Base-by-base conservation (phyloP, 2,329 filamentous ascomycete genomes). In the Epichloe gansuensis region DNA sequence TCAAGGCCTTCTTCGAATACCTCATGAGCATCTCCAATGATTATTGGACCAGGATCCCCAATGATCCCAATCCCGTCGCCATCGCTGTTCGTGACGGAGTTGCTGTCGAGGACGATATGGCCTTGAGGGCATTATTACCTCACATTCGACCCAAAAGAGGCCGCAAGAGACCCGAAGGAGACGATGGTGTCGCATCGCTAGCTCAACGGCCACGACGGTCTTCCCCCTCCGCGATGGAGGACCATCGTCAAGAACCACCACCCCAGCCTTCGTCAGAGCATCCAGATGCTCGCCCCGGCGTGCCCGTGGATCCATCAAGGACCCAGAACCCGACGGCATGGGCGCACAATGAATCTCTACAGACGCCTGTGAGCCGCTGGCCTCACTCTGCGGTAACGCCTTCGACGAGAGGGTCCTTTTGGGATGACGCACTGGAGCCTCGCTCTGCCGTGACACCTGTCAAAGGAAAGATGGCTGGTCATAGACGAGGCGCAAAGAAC, bases 1-100 rank as follows among this genome's bases (percentile, higher is more conserved):
- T 95, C 50, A 88, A 95, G 72, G 87, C 89, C 11, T 96, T 96
- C 65, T 96, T 95, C 62, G 89, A 95, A 64, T 96, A 89, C 64
- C 79, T 94, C 21, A 75, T 91, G 56, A 81, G 82, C 47, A 89
- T 89, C 57, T 72, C 78, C 27, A 89, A 94, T 66, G 70, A 80
- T 0, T 96, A 96, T 66, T 95, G 85, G 72, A 82, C 78, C 15
- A 79, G 88, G 38, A 77, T 95, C 25, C 89, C 89, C 0, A 71
- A 75, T 5, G 74, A 77, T 13, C 72, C 78, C 34, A 78, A 82
- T 51, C 80, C 84, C 2, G 74, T 84, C 38, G 77, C 78, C 27
- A 75, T 82, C 40, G 74, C 78, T 35, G 80, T 81, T 15, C 80
- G 90, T 44, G 90, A 95, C 67, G 89, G 88, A 6, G 88, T 96